Evolutionary conservation across 2,329 filamentous ascomycete species (phyloP), one percentile per base, ranked within the genome.

Genomic region (Trichoderma oligosporum): DNA sequence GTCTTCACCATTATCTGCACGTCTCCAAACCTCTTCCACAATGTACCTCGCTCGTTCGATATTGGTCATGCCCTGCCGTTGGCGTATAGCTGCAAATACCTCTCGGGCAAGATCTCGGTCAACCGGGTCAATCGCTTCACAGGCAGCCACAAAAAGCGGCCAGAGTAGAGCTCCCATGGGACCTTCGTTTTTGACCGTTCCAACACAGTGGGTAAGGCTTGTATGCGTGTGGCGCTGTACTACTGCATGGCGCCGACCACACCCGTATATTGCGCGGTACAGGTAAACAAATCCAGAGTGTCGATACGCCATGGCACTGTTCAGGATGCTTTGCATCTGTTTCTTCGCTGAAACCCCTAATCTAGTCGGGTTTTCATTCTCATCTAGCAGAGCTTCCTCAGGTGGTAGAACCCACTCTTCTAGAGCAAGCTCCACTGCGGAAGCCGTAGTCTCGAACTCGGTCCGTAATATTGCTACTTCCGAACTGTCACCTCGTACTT

Each of bases 121-220:
- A 7, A 71, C 72, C 1, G 67, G 63, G 14, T 67, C 73, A 7
- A 74, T 70, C 0, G 83, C 83, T 66, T 87, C 84, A 64, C 83
- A 85, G 1, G 82, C 78, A 2, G 82, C 80, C 8, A 84, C 82
- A 63, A 87, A 87, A 2, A 86, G 71, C 1, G 84, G 84, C 82
- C 83, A 86, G 2, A 87, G 74, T 33, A 87, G 71, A 2, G 84
- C 84, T 1, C 81, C 78, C 80, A 86, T 85, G 0, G 84, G 84
- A 0, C 84, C 83, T 42, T 73, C 72, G 58, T 80, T 78, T 20
- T 70, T 72, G 25, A 83, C 82, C 0, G 82, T 83, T 27, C 76
- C 76, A 5, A 78, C 73, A 63, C 82, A 85, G 60, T 84, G 80
- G 12, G 69, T 66, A 4, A 85, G 73, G 4, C 80, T 76, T 2